A percentile compares a stretch with the other conserved stretches of the same genome.
Conservation (phyloP, 371 early-diverging fungal species). For the Nematocida ironsii region DNA sequence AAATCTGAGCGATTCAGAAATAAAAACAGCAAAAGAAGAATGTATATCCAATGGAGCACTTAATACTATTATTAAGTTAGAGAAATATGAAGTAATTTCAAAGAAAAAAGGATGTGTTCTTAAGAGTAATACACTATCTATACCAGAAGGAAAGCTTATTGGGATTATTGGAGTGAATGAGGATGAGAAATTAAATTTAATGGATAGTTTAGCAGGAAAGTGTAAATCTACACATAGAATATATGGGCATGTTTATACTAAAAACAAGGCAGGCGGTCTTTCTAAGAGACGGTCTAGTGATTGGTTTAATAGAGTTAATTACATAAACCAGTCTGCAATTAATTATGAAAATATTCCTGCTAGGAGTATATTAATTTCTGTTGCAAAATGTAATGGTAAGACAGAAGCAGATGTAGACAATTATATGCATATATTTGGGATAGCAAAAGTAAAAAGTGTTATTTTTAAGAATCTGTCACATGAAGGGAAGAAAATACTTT, state of each 20-base stretch:
- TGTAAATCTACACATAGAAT: constrained; percentile 71
- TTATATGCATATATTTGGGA: not conserved
- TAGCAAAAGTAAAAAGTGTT: not conserved
- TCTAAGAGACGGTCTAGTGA: constrained; percentile 19
- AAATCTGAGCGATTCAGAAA: too few species aligned
- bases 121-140: not conserved
- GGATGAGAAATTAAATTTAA: constrained; percentile 71
- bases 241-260: constrained; percentile 71
- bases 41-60: too few species aligned
- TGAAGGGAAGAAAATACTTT: not conserved
- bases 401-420: not conserved
- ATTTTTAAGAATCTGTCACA: constrained; percentile 5
- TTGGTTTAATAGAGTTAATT: not conserved
- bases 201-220: constrained; percentile 71
- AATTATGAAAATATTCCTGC: constrained; percentile 13
- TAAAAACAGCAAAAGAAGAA: too few species aligned
- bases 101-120: not conserved
- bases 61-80: too few species aligned
- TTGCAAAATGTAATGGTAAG: not conserved
- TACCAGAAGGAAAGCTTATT: constrained; percentile 5
- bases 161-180: constrained; percentile 75
- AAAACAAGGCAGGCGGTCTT: constrained; percentile 36
- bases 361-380: not conserved
- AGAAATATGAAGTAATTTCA: too few species aligned
- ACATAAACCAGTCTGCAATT: not conserved